Base-by-base conservation (phyloP, 139 green algal species). In the Chlamydomonas schloesseri region DNA sequence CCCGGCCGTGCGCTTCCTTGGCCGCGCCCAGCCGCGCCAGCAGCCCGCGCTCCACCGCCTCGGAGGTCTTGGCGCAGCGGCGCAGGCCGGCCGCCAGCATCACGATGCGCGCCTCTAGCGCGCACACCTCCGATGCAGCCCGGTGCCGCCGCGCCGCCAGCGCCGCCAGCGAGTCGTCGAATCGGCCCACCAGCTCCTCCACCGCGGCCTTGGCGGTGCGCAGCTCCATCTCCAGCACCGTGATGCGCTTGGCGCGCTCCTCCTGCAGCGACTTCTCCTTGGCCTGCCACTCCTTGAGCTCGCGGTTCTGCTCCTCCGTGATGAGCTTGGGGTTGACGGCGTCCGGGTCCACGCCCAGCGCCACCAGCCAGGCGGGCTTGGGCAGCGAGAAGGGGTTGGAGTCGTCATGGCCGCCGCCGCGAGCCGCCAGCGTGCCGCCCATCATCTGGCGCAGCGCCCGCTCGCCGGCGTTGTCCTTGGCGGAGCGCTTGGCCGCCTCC, bases 381-480 rank as follows among this genome's bases (percentile, higher is more conserved):
- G 80, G 69, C 75, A 93, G 64, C 55, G 58, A 65, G 36, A 84
- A 91, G 34, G 62, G 53, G 73, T 87, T 70, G 20, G 34, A 29
- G 21, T 84, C 83, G 28, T 89, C 70, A 24, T 62, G 67, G 6
- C 84, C 83, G 2, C 74, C 60, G 17, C 82, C 75, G 62, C 55
- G 60, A 17, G 65, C 33, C 17, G 88, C 88, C 67, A 93, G 88
- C 14, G 84, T 88, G 71, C 90, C 90, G 11, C 90, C 90, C 90
- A 93, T 93, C 90, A 93, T 93, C 78, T 86, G 69, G 0, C 73
- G 57, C 53, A 93, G 77, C 37, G 87, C 90, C 14, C 90, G 83
- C 69, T 93, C 88, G 33, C 69, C 50, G 15, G 80, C 68, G 46
- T 84, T 84, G 42, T 84, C 78, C 18, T 67, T 46, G 13, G 65